A percentile compares a stretch with the other conserved stretches of the same genome.
Evolutionary conservation across 805 yeast genomes (phyloP).

Genomic region (Candida xiaguanensis): DNA sequence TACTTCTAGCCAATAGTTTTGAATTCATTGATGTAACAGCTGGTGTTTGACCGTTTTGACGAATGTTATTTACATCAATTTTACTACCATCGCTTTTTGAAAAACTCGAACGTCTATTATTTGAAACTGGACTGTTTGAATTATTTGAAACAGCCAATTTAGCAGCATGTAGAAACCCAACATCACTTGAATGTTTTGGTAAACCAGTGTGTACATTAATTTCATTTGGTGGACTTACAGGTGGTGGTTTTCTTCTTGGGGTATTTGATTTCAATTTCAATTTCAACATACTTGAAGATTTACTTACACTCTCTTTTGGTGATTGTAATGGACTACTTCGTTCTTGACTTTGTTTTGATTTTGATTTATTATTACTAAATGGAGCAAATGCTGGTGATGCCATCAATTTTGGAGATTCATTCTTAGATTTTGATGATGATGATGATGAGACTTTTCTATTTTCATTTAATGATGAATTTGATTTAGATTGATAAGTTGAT

Average conservation of each 20-base stretch:
- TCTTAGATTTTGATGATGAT: neutral
- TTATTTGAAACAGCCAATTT: constrained; percentile 39
- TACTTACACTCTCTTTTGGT: neutral
- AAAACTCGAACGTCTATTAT: constrained; percentile 35
- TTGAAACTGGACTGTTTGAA: constrained; percentile 17
- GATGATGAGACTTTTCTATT: neutral
- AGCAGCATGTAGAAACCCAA: constrained; percentile 41
- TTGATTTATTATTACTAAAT: neutral
- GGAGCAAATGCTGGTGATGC: constrained; percentile 20
- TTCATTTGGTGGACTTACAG: constrained; percentile 11
- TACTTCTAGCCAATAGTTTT: constrained; percentile 55
- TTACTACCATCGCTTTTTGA: constrained; percentile 22
- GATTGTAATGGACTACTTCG: neutral
- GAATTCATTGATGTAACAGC: constrained; percentile 56
- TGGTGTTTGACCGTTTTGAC: constrained; percentile 2
- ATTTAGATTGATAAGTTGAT: too few species aligned
- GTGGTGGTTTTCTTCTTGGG: constrained; percentile 7
- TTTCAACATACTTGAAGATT: constrained; percentile 6
- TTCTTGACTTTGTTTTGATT: neutral
- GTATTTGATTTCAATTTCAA: constrained; percentile 1
- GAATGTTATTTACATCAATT: constrained; percentile 1
- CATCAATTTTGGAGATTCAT: constrained; percentile 18
- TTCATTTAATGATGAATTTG: neutral
- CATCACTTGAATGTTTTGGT: constrained; percentile 12
- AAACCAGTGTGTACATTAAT: constrained; percentile 31